Base-by-base conservation (phyloP, 2,329 filamentous ascomycete genomes). In the Berkeleyomyces rouxiae region DNA sequence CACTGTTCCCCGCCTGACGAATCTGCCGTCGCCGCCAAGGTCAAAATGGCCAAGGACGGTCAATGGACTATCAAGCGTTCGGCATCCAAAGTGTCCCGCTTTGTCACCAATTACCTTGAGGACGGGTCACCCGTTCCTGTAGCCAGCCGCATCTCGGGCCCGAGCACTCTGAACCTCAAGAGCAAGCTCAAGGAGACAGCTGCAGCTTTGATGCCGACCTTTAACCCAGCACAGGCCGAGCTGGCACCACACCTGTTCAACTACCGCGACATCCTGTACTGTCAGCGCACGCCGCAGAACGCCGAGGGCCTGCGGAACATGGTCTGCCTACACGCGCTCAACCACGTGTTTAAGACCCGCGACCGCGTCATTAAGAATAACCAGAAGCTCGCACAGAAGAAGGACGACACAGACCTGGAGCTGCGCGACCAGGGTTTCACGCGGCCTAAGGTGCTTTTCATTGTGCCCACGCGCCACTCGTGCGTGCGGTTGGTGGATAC, bases 331-430 rank as follows among this genome's bases (percentile, higher is more conserved):
- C 93, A 99, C 72, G 85, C 86, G 2, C 77, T 97, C 10, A 97
- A 97, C 71, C 93, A 97, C 70, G 79, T 97, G 47, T 85, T 95
- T 73, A 96, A 96, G 82, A 96, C 92, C 1, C 84, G 93, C 67
- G 92, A 97, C 70, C 83, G 85, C 39, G 87, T 97, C 0, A 82
- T 97, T 65, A 97, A 96, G 73, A 95, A 97, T 74, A 97, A 91
- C 70, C 82, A 87, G 61, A 88, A 85, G 66, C 74, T 95, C 9
- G 78, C 86, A 7, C 85, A 84, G 68, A 82, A 86, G 61, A 79
- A 82, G 3, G 79, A 81, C 7, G 78, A 79, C 44, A 75, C 80
- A 13, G 85, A 88, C 44, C 75, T 87, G 3, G 90, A 96, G 67
- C 77, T 90, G 16, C 83, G 90, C 66, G 93, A 99, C 68, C 93